phyloP scores from a whole-genome alignment of 1,284 basidiomycete genomes.

The Ustilago xerochloae region DNA sequence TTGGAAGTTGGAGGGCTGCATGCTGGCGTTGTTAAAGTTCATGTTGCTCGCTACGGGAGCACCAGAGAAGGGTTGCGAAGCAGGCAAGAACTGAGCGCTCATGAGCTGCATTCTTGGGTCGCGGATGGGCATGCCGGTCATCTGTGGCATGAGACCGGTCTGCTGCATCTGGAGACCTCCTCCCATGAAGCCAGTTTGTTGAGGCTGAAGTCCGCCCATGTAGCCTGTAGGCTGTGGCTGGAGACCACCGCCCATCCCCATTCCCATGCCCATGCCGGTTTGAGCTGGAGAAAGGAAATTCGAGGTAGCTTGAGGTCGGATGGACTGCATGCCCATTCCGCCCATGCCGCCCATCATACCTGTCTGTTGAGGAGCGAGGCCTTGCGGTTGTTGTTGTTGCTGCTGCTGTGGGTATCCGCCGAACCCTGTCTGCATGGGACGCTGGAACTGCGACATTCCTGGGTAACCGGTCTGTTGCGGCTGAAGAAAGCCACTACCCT shows the following conservation, averaged over 20 bases:
- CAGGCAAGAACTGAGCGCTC: conserved; percentile 67
- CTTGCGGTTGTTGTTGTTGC: conserved; percentile 46
- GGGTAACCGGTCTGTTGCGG: conserved; percentile 57
- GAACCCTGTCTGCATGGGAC: conserved; percentile 54
- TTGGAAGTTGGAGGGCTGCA: conserved; percentile 67
- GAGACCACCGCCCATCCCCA: conserved; percentile 20
- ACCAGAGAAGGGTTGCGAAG: conserved; percentile 64
- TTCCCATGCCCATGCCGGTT: conserved; percentile 54
- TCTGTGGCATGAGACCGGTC: conserved; percentile 65
- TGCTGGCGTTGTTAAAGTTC: conserved; percentile 64
- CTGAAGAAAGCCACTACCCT: conserved; percentile 50
- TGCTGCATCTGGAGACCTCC: conserved; percentile 58
- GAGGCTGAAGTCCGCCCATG: conserved; percentile 45
- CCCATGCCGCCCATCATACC: conserved; percentile 45
- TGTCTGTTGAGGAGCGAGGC: conserved; percentile 35
- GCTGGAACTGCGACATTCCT: conserved; percentile 50
- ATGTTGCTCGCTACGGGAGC: conserved; percentile 62
- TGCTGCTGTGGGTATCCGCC: conserved; percentile 38
- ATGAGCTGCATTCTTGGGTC: conserved; percentile 67
- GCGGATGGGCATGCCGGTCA: conserved; percentile 65
- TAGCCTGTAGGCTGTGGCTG: conserved; percentile 9
- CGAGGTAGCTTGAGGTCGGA: conserved; percentile 34
- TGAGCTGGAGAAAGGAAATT: conserved; percentile 42
- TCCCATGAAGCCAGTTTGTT: conserved; percentile 57
- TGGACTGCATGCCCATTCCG: conserved; percentile 37